Evolutionary conservation across 2,329 filamentous ascomycete genomes (phyloP).

Genomic region (Alternaria solani): DNA sequence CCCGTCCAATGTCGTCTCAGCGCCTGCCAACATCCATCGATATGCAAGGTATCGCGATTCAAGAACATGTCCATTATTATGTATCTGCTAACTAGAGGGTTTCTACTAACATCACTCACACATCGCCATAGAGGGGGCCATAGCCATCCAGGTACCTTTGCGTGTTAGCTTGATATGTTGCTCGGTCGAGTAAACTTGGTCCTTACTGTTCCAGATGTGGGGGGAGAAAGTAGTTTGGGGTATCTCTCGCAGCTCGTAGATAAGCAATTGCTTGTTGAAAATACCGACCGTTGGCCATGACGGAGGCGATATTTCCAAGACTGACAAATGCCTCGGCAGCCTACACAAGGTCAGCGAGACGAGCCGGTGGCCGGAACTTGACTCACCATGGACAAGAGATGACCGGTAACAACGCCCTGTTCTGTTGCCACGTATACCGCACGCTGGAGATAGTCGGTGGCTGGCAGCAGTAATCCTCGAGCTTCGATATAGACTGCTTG

Average conservation of each 20-base stretch:
- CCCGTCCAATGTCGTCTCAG: not conserved
- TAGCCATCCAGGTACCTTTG: constrained; percentile 57
- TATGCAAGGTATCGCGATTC: not conserved
- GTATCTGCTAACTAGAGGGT: not conserved
- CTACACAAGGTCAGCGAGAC: constrained; percentile 20
- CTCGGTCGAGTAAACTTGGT: not conserved
- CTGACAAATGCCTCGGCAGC: constrained; percentile 63
- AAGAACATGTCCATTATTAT: not conserved
- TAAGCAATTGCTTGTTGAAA: constrained; percentile 58
- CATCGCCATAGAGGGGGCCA: constrained; percentile 36
- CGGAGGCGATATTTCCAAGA: constrained; percentile 59
- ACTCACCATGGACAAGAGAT: constrained; percentile 55
- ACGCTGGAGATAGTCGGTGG: constrained; percentile 60
- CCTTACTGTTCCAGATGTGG: constrained; percentile 58
- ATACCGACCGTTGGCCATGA: constrained; percentile 54
- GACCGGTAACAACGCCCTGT: constrained; percentile 51
- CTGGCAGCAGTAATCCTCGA: constrained; percentile 59
- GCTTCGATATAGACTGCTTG: constrained; percentile 61
- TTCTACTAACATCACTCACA: not conserved
- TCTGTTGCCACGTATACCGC: constrained; percentile 56
- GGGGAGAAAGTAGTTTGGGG: constrained; percentile 55
- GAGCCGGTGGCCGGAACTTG: not conserved
- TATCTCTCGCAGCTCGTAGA: constrained; percentile 54
- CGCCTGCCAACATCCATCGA: not conserved
- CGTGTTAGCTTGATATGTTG: constrained; percentile 10